Evolutionary conservation across 495 filamentous ascomycete species (phyloP).

Genomic region (Cercophora sp.): DNA sequence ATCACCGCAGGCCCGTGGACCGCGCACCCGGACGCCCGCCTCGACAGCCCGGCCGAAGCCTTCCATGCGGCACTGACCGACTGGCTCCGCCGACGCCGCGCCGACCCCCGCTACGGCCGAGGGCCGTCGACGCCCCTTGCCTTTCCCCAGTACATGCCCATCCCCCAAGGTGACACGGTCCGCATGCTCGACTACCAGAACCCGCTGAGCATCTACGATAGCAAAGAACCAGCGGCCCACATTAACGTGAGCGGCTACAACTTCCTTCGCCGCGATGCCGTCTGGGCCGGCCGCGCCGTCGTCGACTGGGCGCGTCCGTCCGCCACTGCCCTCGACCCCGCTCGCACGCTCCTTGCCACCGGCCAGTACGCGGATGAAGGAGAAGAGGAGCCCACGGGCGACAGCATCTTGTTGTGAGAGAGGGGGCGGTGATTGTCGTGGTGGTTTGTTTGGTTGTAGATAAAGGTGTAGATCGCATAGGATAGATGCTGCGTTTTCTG

Average conservation of each 20-base stretch:
- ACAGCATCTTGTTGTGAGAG: too few relatives aligned
- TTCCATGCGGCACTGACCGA: neutral
- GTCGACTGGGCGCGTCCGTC: slow-evolving; percentile 8
- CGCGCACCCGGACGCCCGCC: neutral
- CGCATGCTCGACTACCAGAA: neutral
- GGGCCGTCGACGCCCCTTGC: neutral
- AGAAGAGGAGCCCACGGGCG: neutral
- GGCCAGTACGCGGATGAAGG: slow-evolving; percentile 8
- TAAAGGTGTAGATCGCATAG: too few relatives aligned
- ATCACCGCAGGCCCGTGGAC: neutral
- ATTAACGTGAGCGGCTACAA: neutral
- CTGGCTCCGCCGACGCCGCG: neutral
- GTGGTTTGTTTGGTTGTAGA: too few relatives aligned
- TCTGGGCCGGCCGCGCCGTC: slow-evolving; percentile 1
- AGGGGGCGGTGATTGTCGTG: too few relatives aligned
- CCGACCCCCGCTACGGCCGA: neutral
- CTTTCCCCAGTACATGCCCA: neutral
- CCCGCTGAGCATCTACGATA: neutral
- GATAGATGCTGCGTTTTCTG: too few relatives aligned
- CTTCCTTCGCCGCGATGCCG: slow-evolving; percentile 5
- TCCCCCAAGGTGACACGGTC: neutral
- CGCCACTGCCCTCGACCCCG: neutral
- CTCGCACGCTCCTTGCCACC: slow-evolving; percentile 9
- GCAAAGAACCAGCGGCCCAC: neutral
- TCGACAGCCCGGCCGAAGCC: slow-evolving; percentile 7